phyloP scores from a whole-genome alignment of 768 basidiomycete genomes.

The Naganishia kalamii region DNA sequence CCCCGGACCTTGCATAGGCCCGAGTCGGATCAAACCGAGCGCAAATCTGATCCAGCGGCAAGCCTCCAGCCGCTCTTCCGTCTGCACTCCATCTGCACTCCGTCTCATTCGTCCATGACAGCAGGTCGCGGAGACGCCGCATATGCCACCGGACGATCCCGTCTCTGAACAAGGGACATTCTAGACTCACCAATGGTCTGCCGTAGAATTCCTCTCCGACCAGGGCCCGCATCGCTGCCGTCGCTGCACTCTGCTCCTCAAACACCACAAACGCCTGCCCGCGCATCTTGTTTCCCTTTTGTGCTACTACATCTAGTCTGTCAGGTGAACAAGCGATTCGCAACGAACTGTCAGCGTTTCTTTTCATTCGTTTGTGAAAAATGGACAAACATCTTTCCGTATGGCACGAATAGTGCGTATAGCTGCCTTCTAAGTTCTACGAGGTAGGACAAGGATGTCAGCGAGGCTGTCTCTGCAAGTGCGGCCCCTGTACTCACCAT shows the following conservation, averaged over 20 bases:
- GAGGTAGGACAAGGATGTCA: neutral
- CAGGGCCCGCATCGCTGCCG: conserved; percentile 84
- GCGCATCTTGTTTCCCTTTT: conserved; percentile 74
- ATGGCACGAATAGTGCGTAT: conserved; percentile 81
- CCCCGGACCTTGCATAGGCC: too few species aligned
- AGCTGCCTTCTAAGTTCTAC: conserved; percentile 71
- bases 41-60: too few species aligned
- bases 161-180: too few species aligned
- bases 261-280: conserved; percentile 97
- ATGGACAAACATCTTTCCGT: conserved; percentile 65
- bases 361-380: neutral
- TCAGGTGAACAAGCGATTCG: neutral
- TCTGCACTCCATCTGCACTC: too few species aligned
- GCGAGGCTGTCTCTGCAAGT: neutral
- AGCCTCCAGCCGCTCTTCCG: too few species aligned
- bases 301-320: conserved; percentile 79
- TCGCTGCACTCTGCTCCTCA: conserved; percentile 80
- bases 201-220: conserved; percentile 91
- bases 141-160: too few species aligned
- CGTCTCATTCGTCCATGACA: too few species aligned
- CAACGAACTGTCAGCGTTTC: neutral
- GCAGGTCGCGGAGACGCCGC: too few species aligned
- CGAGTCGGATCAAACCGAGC: too few species aligned
- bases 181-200: conserved; percentile 71
- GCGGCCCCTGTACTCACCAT: conserved; percentile 45